phyloP scores from a whole-genome alignment of 768 basidiomycete species.

The Paxillus ammoniavirescens region DNA sequence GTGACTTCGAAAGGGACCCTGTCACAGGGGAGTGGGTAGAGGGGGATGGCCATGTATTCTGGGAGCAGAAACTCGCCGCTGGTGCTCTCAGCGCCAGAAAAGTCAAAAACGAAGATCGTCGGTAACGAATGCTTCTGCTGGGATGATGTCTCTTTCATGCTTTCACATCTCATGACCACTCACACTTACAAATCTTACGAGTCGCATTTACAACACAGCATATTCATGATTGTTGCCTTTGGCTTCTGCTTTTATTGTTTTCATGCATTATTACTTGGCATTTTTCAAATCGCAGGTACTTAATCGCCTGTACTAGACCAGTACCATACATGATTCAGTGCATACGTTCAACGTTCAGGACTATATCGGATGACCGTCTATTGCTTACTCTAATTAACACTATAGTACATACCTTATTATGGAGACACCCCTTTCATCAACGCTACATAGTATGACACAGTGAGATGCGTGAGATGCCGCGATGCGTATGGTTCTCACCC shows the following conservation, averaged over 20 bases:
- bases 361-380: no score
- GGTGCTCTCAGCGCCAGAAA: conserved; percentile 38
- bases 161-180: not conserved
- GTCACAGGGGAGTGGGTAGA: conserved; percentile 63
- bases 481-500: no score
- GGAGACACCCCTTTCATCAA: no score
- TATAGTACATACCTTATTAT: no score
- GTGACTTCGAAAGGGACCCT: conserved; percentile 78
- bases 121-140: conserved; percentile 16
- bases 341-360: not conserved
- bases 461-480: no score
- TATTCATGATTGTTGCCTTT: no score
- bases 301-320: not conserved
- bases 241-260: no score
- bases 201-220: not conserved
- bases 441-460: no score
- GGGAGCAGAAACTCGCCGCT: conserved; percentile 56
- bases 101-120: conserved; percentile 38
- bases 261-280: no score
- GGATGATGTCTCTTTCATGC: not conserved
- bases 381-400: no score
- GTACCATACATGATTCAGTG: not conserved
- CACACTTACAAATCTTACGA: not conserved
- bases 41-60: conserved; percentile 58
- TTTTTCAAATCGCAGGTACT: not conserved